phyloP scores from a whole-genome alignment of 2,329 filamentous ascomycete species.

The Botrytis hyacinthi region DNA sequence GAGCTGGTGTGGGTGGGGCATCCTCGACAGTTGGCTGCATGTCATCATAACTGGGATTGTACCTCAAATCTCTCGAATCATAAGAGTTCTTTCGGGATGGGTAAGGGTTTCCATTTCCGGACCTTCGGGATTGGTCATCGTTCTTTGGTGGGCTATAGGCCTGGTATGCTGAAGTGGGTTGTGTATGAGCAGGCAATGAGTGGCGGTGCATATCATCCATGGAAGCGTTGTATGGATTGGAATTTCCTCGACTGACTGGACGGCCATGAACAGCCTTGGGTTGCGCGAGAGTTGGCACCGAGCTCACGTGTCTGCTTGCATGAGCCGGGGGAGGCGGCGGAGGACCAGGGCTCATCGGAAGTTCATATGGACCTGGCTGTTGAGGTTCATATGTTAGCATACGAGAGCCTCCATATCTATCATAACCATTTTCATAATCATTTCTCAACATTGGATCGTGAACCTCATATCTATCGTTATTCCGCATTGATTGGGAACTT shows the following conservation, averaged over 20 bases:
- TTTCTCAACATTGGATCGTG: slow-evolving; percentile 33
- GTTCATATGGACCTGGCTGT: slow-evolving; percentile 31
- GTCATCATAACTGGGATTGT: slow-evolving; percentile 42
- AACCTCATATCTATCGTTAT: slow-evolving; percentile 32
- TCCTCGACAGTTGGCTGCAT: slow-evolving; percentile 50
- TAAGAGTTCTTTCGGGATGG: slow-evolving; percentile 39
- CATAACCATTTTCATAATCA: slow-evolving; percentile 31
- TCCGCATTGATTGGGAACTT: slow-evolving; percentile 25
- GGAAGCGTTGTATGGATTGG: slow-evolving; percentile 29
- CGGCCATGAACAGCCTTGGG: slow-evolving; percentile 10
- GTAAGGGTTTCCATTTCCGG: slow-evolving; percentile 27
- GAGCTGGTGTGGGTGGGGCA: slow-evolving; percentile 38
- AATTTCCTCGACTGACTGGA: slow-evolving; percentile 18
- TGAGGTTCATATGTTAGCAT: slow-evolving; percentile 35
- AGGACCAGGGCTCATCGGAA: slow-evolving; percentile 38
- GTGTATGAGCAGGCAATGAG: slow-evolving; percentile 32
- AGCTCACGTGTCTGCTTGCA: slow-evolving; percentile 32
- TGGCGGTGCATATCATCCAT: slow-evolving; percentile 30
- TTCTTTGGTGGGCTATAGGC: slow-evolving; percentile 32
- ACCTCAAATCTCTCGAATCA: slow-evolving; percentile 37
- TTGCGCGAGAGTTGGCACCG: slow-evolving; percentile 24
- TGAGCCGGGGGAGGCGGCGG: slow-evolving; percentile 39
- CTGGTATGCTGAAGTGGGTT: slow-evolving; percentile 32
- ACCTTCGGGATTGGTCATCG: slow-evolving; percentile 32
- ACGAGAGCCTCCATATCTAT: slow-evolving; percentile 27